phyloP scores from a whole-genome alignment of 495 filamentous ascomycete species.

The Pyrenula aspistea region DNA sequence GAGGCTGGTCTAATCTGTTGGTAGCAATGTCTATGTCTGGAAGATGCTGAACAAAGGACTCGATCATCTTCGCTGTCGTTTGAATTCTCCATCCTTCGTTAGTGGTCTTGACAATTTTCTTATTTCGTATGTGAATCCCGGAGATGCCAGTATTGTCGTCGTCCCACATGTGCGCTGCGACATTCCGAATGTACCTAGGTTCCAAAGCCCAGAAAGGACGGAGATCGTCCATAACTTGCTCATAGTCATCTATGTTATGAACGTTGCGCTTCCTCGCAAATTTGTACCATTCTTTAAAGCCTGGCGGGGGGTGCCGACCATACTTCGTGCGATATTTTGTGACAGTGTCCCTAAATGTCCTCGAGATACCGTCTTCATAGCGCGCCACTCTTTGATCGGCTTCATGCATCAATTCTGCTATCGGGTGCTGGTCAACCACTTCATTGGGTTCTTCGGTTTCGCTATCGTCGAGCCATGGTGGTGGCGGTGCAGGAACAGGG shows the following conservation, averaged over 20 bases:
- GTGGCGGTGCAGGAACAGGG: background rate
- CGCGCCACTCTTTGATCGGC: slow-evolving; percentile 13
- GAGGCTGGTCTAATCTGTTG: slow-evolving; percentile 59
- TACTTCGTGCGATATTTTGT: slow-evolving; percentile 47
- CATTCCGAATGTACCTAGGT: slow-evolving; percentile 39
- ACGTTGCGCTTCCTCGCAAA: slow-evolving; percentile 48
- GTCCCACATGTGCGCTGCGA: slow-evolving; percentile 26
- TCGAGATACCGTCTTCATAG: slow-evolving; percentile 17
- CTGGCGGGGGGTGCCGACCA: slow-evolving; percentile 62
- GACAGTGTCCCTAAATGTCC: slow-evolving; percentile 45
- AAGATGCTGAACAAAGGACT: slow-evolving; percentile 43
- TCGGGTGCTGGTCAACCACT: slow-evolving; percentile 17
- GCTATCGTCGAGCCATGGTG: background rate
- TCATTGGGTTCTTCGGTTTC: background rate
- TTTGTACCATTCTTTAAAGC: slow-evolving; percentile 57
- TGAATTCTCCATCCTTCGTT: slow-evolving; percentile 52
- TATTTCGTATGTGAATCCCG: slow-evolving; percentile 41
- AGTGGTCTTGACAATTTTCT: slow-evolving; percentile 37
- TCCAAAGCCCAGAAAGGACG: slow-evolving; percentile 59
- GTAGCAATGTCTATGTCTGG: slow-evolving; percentile 64
- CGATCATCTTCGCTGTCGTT: slow-evolving; percentile 46
- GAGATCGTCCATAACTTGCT: slow-evolving; percentile 59
- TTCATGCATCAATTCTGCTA: slow-evolving; percentile 15
- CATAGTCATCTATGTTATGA: slow-evolving; percentile 58
- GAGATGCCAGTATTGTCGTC: slow-evolving; percentile 42